Base-by-base conservation (phyloP, 2,329 filamentous ascomycete genomes). In the Oidium heveae region DNA sequence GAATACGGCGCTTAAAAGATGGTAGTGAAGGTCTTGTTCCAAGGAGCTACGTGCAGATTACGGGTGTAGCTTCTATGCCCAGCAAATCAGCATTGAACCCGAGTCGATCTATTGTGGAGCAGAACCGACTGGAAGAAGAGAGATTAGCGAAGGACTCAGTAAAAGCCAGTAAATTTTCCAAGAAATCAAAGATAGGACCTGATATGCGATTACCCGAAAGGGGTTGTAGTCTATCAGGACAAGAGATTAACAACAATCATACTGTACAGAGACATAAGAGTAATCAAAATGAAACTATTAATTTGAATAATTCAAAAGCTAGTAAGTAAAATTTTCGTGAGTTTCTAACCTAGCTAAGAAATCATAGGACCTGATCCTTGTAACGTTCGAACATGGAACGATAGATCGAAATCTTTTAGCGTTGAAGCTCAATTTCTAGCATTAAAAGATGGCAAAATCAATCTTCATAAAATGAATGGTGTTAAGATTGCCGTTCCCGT, bases 401-500 rank as follows among this genome's bases (percentile, higher is more conserved):
- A 98, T 68, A 79, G 91, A 61, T 86, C 86, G 37, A 91, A 89
- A 62, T 89, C 88, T 0, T 98, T 98, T 70, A 96, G 86, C 61
- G 91, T 98, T 55, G 91, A 96, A 60, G 91, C 91, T 16, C 86
- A 98, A 66, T 98, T 96, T 64, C 78, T 98, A 53, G 89, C 87
- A 32, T 75, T 96, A 54, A 86, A 86, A 66, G 91, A 96, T 65
- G 86, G 88, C 59, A 96, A 96, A 68, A 93, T 98, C 60, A 93
- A 98, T 68, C 73, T 98, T 22, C 91, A 98, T 72, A 98, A 98
- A 71, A 76, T 86, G 69, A 98, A 98, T 65, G 91, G 91, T 39
- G 87, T 98, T 62, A 96, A 96, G 68, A 98, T 98, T 67, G 91
- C 91, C 9, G 91, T 98, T 4, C 91, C 91, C 2, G 79, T 96